Evolutionary conservation across 1,284 basidiomycete species (phyloP).

Genomic region (Heterobasidion irregulare): DNA sequence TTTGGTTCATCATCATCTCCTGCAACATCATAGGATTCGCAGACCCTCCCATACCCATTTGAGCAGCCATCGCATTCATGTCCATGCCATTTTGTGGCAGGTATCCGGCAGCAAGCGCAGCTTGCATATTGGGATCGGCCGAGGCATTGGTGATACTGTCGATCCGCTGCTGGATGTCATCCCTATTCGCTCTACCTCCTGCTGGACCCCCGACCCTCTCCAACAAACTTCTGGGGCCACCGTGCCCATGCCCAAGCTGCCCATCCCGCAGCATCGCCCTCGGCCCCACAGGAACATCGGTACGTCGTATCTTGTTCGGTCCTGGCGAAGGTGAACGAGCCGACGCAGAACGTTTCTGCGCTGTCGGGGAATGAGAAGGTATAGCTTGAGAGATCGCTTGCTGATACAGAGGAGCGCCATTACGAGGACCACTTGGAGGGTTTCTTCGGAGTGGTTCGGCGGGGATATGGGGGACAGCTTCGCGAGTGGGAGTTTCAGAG

Average conservation of each 20-base stretch:
- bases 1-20: slow-evolving; percentile 82
- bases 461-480: slow-evolving; percentile 19
- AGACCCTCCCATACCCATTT: slow-evolving; percentile 24
- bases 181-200: slow-evolving; percentile 25
- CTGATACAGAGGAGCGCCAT: slow-evolving; percentile 39
- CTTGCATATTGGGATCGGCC: slow-evolving; percentile 29
- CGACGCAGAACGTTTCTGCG: slow-evolving; percentile 62
- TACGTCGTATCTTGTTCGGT: slow-evolving; percentile 60
- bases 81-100: slow-evolving; percentile 46
- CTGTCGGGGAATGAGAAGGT: slow-evolving; percentile 38
- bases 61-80: slow-evolving; percentile 40
- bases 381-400: slow-evolving; percentile 63
- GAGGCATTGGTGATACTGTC: slow-evolving; percentile 60
- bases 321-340: slow-evolving; percentile 69
- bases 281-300: slow-evolving; percentile 70
- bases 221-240: slow-evolving; percentile 49
- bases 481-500: slow-evolving; percentile 18
- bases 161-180: slow-evolving; percentile 72
- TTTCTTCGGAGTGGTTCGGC: slow-evolving; percentile 34
- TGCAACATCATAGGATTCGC: slow-evolving; percentile 66
- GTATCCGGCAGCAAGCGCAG: slow-evolving; percentile 45
- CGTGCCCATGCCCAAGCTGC: slow-evolving; percentile 21
- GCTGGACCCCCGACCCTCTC: slow-evolving; percentile 56
- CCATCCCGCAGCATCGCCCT: slow-evolving; percentile 67
- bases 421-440: slow-evolving; percentile 33